Percentiles rank a stretch among this genome's conserved stretches.
Evolutionary conservation across 768 basidiomycete species (phyloP).

Genomic region (Pholiota conissans): DNA sequence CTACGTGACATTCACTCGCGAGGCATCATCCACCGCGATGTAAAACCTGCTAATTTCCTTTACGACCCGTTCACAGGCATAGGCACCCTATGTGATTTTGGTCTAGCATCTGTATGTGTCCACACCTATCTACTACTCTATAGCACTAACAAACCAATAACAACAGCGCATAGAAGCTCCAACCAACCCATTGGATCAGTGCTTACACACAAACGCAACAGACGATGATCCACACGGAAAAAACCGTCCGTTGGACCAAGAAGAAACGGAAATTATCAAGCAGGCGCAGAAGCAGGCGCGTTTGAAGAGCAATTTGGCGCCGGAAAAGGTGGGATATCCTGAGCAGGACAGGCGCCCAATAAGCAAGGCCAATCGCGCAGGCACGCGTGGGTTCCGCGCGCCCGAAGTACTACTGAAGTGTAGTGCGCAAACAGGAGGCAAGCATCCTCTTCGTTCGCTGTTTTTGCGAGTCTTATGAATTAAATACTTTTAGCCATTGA

Average conservation of each 20-base stretch:
- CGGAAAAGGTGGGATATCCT: constrained; percentile 78
- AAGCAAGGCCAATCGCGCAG: constrained; percentile 94
- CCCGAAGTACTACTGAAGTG: constrained; percentile 97
- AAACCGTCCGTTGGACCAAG: constrained; percentile 40
- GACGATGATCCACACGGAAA: constrained; percentile 69
- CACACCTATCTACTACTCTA: not conserved
- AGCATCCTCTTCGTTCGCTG: constrained; percentile 22
- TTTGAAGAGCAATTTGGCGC: constrained; percentile 45
- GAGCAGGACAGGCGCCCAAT: constrained; percentile 71
- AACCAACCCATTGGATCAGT: constrained; percentile 46
- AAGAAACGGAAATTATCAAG: constrained; percentile 50
- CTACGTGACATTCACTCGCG: constrained; percentile 85
- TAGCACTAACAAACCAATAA: not conserved
- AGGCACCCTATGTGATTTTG: constrained; percentile 93
- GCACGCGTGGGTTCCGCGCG: constrained; percentile 94
- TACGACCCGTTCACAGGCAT: constrained; percentile 82
- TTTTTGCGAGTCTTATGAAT: not conserved
- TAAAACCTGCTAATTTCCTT: constrained; percentile 97
- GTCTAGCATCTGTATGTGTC: constrained; percentile 82
- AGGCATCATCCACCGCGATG: constrained; percentile 92
- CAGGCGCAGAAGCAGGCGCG: constrained; percentile 62
- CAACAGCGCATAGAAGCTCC: constrained; percentile 55
- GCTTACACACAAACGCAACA: constrained; percentile 76
- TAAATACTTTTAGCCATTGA: constrained; percentile 72
- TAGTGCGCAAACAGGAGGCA: constrained; percentile 88